These are phyloP conservation scores for Amanita pallidorosea DNA, from an alignment of 768 basidiomycete genomes.

Conservation along the genomic window DNA sequence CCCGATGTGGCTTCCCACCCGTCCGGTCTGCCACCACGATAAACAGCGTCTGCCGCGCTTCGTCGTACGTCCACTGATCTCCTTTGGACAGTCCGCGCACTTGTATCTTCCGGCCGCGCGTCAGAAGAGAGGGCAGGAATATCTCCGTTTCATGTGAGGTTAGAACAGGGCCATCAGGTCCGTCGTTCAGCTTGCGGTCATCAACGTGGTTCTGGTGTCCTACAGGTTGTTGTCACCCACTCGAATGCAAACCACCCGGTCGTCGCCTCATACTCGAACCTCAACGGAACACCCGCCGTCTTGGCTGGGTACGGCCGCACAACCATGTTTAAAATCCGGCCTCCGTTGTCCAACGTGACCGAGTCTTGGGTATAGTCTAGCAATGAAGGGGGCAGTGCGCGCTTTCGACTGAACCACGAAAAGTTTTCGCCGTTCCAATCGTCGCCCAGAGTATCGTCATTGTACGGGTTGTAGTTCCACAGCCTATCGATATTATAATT, in stretches of 20 bases:
- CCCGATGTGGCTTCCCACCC: constrained; percentile 35
- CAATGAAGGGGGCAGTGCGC: constrained; percentile 44
- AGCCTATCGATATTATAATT: constrained; percentile 33
- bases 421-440: constrained; percentile 97
- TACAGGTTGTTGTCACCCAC: constrained; percentile 39
- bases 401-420: constrained; percentile 74
- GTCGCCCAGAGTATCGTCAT: constrained; percentile 71
- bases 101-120: constrained; percentile 43
- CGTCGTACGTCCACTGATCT: constrained; percentile 51
- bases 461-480: constrained; percentile 92
- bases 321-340: constrained; percentile 61
- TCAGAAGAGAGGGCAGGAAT: constrained; percentile 58
- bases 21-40: constrained; percentile 35
- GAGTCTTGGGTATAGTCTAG: constrained; percentile 51
- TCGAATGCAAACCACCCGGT: constrained; percentile 54
- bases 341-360: constrained; percentile 75
- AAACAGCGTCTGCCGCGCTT: constrained; percentile 63
- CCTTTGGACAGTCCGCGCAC: constrained; percentile 43
- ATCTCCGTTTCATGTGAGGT: constrained; percentile 70
- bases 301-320: constrained; percentile 91
- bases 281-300: constrained; percentile 73
- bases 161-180: constrained; percentile 19
- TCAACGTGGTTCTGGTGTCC: constrained; percentile 7
- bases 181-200: not conserved
- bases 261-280: constrained; percentile 69